Percentiles rank a stretch among this genome's conserved stretches.
These are phyloP conservation scores for Curvularia sp. DNA, from an alignment of 2,329 filamentous ascomycete species.

Conservation along the genomic window DNA sequence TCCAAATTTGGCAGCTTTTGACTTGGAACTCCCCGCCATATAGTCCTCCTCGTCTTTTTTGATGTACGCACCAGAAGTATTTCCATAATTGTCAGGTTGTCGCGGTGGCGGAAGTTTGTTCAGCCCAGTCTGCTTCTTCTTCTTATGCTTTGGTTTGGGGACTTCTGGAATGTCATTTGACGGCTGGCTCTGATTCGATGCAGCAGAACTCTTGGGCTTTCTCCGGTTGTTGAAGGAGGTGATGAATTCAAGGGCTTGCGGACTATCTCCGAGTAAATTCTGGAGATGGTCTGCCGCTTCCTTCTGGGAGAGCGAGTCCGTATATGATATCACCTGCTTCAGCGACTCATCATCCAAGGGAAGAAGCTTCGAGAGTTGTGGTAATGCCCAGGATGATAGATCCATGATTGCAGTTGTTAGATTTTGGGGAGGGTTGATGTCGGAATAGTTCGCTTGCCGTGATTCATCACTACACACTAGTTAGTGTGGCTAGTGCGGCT, in stretches of 20 bases:
- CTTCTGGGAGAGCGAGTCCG: conserved; percentile 74
- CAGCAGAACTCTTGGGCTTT: conserved; percentile 43
- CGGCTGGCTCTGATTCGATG: conserved; percentile 21
- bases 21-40: conserved; percentile 59
- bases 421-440: conserved; percentile 9
- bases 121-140: conserved; percentile 54
- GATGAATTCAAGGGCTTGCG: conserved; percentile 75
- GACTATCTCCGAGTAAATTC: conserved; percentile 85
- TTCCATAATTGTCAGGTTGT: conserved; percentile 65
- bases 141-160: conserved; percentile 45
- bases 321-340: conserved; percentile 83
- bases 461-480: conserved; percentile 31
- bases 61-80: conserved; percentile 73
- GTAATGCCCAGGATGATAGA: conserved; percentile 64
- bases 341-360: conserved; percentile 86
- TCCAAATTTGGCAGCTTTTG: conserved; percentile 55
- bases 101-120: conserved; percentile 53
- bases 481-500: conserved; percentile 32
- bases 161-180: conserved; percentile 40
- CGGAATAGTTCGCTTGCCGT: conserved; percentile 15
- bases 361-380: conserved; percentile 79
- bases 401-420: conserved; percentile 42
- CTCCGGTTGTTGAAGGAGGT: conserved; percentile 75
- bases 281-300: conserved; percentile 85
- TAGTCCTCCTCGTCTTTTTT: conserved; percentile 81